phyloP scores from a whole-genome alignment of 768 basidiomycete species.

The Phanerochaete sordida region DNA sequence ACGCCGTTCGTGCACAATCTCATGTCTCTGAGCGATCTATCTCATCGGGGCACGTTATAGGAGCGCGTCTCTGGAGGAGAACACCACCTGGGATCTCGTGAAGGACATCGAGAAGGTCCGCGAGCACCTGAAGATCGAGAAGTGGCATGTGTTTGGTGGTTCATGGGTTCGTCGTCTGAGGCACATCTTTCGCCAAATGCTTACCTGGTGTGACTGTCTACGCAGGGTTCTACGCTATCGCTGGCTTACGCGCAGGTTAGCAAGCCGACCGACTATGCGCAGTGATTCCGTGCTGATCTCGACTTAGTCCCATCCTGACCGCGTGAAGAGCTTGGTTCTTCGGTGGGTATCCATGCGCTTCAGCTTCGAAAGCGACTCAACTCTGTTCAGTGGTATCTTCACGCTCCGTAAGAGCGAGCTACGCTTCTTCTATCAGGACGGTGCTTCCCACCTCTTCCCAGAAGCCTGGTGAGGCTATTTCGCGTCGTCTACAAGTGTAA shows the following conservation, averaged over 20 bases:
- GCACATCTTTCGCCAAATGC: neutral
- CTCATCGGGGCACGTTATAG: slow-evolving; percentile 33
- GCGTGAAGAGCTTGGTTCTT: slow-evolving; percentile 74
- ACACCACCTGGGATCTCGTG: slow-evolving; percentile 94
- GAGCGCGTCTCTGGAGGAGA: slow-evolving; percentile 72
- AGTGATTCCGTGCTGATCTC: neutral
- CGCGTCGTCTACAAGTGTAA: too few species aligned
- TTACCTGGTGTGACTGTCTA: too few species aligned
- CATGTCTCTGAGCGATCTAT: neutral
- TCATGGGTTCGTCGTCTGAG: slow-evolving; percentile 68
- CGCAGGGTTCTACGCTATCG: slow-evolving; percentile 80
- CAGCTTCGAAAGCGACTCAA: neutral
- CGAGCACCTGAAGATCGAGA: slow-evolving; percentile 69
- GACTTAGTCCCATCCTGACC: slow-evolving; percentile 69
- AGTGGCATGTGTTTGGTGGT: slow-evolving; percentile 95
- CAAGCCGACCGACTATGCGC: neutral
- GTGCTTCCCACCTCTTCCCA: slow-evolving; percentile 77
- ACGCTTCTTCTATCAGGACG: slow-evolving; percentile 90
- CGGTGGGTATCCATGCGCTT: slow-evolving; percentile 41
- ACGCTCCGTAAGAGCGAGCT: slow-evolving; percentile 84
- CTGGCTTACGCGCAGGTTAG: slow-evolving; percentile 80
- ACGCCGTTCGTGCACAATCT: slow-evolving; percentile 50
- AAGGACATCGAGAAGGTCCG: slow-evolving; percentile 85
- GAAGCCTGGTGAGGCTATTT: slow-evolving; percentile 67
- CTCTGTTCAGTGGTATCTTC: slow-evolving; percentile 71